A percentile compares a stretch with the other conserved stretches of the same genome.
Evolutionary conservation across 495 filamentous ascomycete species (phyloP).

Genomic region (Sordaria brevicollis): DNA sequence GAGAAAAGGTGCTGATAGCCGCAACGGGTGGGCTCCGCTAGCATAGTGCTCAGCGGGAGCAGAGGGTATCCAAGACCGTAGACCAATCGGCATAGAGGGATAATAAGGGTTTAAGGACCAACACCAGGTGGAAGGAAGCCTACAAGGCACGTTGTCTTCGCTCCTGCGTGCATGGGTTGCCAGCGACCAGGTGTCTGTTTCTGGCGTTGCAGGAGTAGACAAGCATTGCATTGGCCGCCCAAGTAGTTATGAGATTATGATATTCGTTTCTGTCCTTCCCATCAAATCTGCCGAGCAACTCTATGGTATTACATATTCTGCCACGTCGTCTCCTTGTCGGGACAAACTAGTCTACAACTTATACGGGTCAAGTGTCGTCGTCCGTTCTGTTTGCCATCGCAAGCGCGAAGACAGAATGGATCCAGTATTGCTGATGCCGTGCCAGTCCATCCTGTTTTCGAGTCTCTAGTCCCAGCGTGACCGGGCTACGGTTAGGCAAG

Average conservation of each 20-base stretch:
- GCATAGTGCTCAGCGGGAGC: not conserved
- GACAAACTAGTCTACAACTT: not conserved
- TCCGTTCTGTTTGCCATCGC: not conserved
- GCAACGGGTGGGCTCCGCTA: not conserved
- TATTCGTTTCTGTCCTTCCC: not conserved
- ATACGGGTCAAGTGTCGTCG: not conserved
- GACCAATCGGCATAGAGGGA: not conserved
- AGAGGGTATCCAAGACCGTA: not conserved
- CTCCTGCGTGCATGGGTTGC: not conserved
- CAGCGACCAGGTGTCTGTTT: not conserved
- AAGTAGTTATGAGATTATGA: not conserved
- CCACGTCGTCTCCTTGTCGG: not conserved
- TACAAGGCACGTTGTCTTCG: not conserved
- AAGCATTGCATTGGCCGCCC: not conserved
- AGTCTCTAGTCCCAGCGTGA: not conserved
- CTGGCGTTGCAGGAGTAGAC: not conserved
- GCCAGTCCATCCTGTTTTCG: not conserved
- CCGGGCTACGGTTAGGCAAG: not conserved
- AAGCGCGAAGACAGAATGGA: not conserved
- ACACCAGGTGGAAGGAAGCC: not conserved
- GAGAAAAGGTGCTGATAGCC: not conserved
- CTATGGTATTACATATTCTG: not conserved
- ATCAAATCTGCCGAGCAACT: not conserved
- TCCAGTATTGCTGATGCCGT: not conserved
- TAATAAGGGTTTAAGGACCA: not conserved